phyloP scores from a whole-genome alignment of 2,329 filamentous ascomycete species.

The Clonostachys solani region DNA sequence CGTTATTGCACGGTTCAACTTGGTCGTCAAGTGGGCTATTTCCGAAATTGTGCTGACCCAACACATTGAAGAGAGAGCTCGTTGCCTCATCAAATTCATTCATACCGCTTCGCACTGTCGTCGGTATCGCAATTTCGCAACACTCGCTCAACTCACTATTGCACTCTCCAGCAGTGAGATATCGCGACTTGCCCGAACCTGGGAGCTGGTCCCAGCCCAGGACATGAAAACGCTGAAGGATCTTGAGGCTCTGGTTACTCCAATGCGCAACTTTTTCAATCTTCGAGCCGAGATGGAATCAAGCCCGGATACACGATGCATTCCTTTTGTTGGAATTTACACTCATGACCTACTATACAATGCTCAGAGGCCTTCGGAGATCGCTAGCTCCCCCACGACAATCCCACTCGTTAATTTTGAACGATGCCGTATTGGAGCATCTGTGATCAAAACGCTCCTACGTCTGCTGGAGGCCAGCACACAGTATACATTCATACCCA shows the following conservation, averaged over 20 bases:
- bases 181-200: constrained; percentile 63
- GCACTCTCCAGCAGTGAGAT: constrained; percentile 73
- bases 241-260: constrained; percentile 70
- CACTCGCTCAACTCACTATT: constrained; percentile 75
- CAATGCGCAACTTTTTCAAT: constrained; percentile 72
- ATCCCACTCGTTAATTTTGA: constrained; percentile 80
- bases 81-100: constrained; percentile 76
- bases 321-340: constrained; percentile 80
- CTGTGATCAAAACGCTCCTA: constrained; percentile 74
- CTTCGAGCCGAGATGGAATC: constrained; percentile 76
- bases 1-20: constrained; percentile 81
- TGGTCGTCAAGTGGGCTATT: constrained; percentile 83
- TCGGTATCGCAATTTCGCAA: constrained; percentile 76
- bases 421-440: constrained; percentile 70
- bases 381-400: constrained; percentile 61
- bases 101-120: constrained; percentile 77
- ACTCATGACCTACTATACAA: constrained; percentile 83
- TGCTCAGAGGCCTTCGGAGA: constrained; percentile 71
- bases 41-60: constrained; percentile 76
- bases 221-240: constrained; percentile 65
- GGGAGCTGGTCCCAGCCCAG: constrained; percentile 61
- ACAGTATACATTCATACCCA: constrained; percentile 67
- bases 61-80: constrained; percentile 65
- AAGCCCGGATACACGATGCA: constrained; percentile 65
- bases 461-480: constrained; percentile 76